Percentiles rank a stretch among this genome's conserved stretches.
Evolutionary conservation across 768 basidiomycete species (phyloP).

Genomic region (Lyophyllum atratum): DNA sequence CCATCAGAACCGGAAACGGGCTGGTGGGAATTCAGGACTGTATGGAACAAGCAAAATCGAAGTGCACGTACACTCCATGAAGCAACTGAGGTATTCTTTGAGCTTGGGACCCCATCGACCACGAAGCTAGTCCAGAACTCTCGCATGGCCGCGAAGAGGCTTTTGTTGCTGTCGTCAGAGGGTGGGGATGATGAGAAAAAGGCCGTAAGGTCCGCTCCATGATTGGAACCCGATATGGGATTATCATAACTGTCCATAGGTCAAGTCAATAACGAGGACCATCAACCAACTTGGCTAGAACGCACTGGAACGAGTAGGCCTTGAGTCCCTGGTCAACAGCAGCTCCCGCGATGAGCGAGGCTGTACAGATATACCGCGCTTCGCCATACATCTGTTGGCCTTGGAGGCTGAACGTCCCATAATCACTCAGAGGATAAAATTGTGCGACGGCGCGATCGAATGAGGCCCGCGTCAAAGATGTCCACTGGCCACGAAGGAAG

Average conservation of each 20-base stretch:
- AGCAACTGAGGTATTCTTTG: constrained; percentile 10
- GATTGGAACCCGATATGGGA: constrained; percentile 37
- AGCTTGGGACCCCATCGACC: constrained; percentile 30
- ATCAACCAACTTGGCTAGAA: neutral
- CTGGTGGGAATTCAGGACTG: constrained; percentile 8
- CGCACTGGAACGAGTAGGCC: constrained; percentile 40
- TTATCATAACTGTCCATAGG: constrained; percentile 39
- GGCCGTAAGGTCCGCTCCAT: constrained; percentile 37
- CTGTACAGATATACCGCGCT: constrained; percentile 44
- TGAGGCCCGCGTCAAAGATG: constrained; percentile 28
- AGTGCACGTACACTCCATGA: constrained; percentile 31
- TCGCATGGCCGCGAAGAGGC: constrained; percentile 38
- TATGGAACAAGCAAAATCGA: neutral
- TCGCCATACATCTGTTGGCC: constrained; percentile 50
- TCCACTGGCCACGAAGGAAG: constrained; percentile 41
- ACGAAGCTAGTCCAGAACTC: constrained; percentile 43
- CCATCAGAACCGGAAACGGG: constrained; percentile 20
- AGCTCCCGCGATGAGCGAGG: constrained; percentile 34
- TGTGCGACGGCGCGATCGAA: constrained; percentile 29
- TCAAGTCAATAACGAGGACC: neutral
- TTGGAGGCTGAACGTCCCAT: constrained; percentile 36
- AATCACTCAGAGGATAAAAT: constrained; percentile 37
- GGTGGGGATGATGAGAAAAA: constrained; percentile 32
- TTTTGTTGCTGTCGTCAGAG: constrained; percentile 26
- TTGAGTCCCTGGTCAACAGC: constrained; percentile 18